phyloP scores from a whole-genome alignment of 2,329 filamentous ascomycete species.

The Gnomoniopsis sp. region DNA sequence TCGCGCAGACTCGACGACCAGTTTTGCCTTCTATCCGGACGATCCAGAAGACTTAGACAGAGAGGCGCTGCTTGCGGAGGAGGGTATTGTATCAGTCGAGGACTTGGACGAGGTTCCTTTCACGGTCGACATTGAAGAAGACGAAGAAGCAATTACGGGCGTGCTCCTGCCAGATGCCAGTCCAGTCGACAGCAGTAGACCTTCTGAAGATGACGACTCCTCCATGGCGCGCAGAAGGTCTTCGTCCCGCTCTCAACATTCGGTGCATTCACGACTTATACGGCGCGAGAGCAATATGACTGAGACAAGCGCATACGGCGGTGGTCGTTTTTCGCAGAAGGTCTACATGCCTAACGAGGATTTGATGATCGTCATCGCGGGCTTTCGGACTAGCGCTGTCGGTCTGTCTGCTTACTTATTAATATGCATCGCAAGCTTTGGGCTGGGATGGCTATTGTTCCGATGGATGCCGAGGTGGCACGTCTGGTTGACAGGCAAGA shows the following conservation, averaged over 20 bases:
- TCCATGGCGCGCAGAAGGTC: conserved; percentile 55
- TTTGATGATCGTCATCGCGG: conserved; percentile 87
- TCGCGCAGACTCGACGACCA: conserved; percentile 79
- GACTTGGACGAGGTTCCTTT: conserved; percentile 39
- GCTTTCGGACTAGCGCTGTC: conserved; percentile 73
- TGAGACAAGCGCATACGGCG: conserved; percentile 58
- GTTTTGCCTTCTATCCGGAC: conserved; percentile 85
- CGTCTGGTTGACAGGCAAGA: conserved; percentile 68
- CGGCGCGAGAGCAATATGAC: conserved; percentile 69
- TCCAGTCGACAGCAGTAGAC: conserved; percentile 37
- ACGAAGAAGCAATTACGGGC: conserved; percentile 11
- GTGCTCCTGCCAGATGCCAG: conserved; percentile 28
- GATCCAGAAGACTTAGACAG: conserved; percentile 42
- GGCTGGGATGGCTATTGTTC: conserved; percentile 78
- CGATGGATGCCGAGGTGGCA: conserved; percentile 90
- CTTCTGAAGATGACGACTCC: conserved; percentile 35
- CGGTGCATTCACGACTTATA: conserved; percentile 62
- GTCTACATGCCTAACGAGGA: conserved; percentile 92
- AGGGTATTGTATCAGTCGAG: conserved; percentile 28
- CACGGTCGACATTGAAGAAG: conserved; percentile 38
- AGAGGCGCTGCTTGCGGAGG: conserved; percentile 24
- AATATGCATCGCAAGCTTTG: conserved; percentile 69
- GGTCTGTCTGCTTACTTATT: conserved; percentile 68
- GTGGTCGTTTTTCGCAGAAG: conserved; percentile 76
- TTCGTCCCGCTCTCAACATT: conserved; percentile 56